Evolutionary conservation across 345 rosid genomes (phyloP).

Genomic region (Syzygium oleosum): DNA sequence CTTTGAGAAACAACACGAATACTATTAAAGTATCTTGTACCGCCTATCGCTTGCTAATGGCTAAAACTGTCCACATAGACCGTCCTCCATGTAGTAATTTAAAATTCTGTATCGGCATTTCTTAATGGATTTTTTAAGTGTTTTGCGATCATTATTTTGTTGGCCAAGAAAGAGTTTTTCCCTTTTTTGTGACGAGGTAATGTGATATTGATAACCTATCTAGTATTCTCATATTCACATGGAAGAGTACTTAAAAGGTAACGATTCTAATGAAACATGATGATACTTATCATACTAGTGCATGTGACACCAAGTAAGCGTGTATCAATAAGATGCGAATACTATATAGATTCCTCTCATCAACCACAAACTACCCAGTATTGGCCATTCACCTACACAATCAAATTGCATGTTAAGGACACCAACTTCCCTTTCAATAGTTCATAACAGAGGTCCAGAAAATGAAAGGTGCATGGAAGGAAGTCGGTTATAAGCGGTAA

Average conservation of each 20-base stretch:
- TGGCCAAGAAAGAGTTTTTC: neutral
- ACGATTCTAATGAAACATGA: neutral
- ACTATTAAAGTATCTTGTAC: neutral
- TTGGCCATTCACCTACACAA: neutral
- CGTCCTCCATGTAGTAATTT: neutral
- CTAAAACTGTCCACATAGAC: neutral
- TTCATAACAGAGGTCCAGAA: neutral
- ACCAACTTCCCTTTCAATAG: neutral
- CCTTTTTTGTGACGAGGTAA: neutral
- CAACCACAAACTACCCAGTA: neutral
- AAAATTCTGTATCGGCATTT: neutral
- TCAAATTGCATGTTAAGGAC: neutral
- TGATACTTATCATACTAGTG: neutral
- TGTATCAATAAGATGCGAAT: neutral
- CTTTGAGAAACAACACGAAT: neutral
- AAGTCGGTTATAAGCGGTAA: neutral
- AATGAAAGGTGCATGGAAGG: neutral
- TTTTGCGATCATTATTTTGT: neutral
- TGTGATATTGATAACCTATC: neutral
- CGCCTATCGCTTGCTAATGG: neutral
- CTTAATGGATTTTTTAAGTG: neutral
- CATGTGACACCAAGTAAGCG: neutral
- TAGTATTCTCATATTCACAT: neutral
- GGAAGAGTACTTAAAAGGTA: neutral
- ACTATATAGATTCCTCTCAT: neutral